Evolutionary conservation across 768 basidiomycete genomes (phyloP), one percentile per base, ranked within the genome.

Genomic region (Amanita fuliginea): DNA sequence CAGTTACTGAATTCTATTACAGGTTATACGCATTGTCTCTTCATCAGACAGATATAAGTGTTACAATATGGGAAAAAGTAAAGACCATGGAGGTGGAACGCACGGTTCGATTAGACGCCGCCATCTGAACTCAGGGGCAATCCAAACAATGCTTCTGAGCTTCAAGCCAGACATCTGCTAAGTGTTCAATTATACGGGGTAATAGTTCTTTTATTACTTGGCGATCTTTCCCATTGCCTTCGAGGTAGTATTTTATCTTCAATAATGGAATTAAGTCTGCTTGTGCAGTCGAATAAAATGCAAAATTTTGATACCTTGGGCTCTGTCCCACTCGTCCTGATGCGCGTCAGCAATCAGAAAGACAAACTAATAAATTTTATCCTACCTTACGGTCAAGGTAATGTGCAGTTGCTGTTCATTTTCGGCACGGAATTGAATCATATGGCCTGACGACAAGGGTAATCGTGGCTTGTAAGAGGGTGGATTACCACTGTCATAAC

Each of bases 241-340:
- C 91, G 24, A 93, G 68, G 59, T 94, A 94, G 62, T 85, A 90
- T 60, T 94, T 94, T 66, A 92, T 87, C 86, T 74, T 41, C n/a
- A 39, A 39, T 21, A 21, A n/a, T 24, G 26, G 19, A 30, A 26
- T 36, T 21, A 32, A 13, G 32, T 13, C 32, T 11, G 32, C 11
- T 5, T 11, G 32, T 5, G 21, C 24, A 22, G 13, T 21, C 22
- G 26, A 19, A 6, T 22, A 0, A 14, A 26, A 14, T 22, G 24
- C 13, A 51, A 19, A 42, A 4, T 36, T 13, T 8, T 21, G 6
- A n/a, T 57, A 85, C 87, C 78, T 93, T 93, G 0, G 90, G 90
- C 57, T 93, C 90, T 11, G 91, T 94, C 16, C 91, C 91, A 56
- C 86, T 89, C 24, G 90, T 93, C 47, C 90, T 84, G 11, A 8